Conservation (phyloP, 139 green algal species). For the Ettlia oleoabundans region DNA sequence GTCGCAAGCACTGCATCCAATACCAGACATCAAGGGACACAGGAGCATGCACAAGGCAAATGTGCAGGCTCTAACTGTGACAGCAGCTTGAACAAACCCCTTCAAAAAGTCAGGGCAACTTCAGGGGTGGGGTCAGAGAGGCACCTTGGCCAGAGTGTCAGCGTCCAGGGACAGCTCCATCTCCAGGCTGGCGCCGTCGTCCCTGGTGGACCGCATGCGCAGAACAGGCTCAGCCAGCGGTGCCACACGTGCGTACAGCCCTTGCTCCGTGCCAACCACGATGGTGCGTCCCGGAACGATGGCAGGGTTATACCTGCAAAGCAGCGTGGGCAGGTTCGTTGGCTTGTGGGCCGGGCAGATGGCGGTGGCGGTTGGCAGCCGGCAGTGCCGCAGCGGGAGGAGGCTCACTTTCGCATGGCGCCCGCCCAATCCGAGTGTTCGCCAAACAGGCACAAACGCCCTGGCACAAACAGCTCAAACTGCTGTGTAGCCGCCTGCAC, state of each 20-base stretch:
- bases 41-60: too few relatives aligned
- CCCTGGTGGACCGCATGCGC: conserved; percentile 33
- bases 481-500: too few relatives aligned
- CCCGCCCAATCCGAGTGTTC: conserved; percentile 73
- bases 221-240: conserved; percentile 32
- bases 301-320: conserved; percentile 35
- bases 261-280: conserved; percentile 70
- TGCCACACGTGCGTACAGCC: conserved; percentile 47
- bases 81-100: too few relatives aligned
- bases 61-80: too few relatives aligned
- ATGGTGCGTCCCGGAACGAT: conserved; percentile 58
- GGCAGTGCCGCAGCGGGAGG: not conserved
- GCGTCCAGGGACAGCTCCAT: conserved; percentile 33
- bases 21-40: too few relatives aligned
- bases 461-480: conserved; percentile 72
- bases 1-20: too few relatives aligned
- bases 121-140: not conserved
- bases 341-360: too few relatives aligned
- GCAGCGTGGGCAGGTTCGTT: too few relatives aligned
- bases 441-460: conserved; percentile 75
- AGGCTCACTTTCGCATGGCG: conserved; percentile 26
- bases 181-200: conserved; percentile 26
- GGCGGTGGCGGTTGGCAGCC: not conserved
- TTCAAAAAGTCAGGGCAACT: too few relatives aligned
- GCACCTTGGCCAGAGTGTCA: conserved; percentile 12